Percentiles rank a stretch among this genome's conserved stretches.
phyloP scores from a whole-genome alignment of 441 rosid species.

The Adansonia madagascariensis region DNA sequence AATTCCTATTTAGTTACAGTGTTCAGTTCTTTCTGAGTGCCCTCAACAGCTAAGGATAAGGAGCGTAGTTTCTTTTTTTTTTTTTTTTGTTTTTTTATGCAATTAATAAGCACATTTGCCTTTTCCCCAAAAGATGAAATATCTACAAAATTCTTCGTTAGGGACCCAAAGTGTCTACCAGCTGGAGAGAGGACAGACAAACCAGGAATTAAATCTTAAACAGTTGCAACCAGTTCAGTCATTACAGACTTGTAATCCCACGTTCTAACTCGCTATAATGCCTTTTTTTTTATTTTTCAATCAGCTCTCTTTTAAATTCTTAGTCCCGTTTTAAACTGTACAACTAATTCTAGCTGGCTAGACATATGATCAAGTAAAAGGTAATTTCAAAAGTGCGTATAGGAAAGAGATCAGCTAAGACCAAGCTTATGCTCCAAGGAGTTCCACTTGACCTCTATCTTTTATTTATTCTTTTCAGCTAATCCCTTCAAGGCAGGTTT shows the following conservation, averaged over 20 bases:
- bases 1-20: not conserved
- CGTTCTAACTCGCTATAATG: not conserved
- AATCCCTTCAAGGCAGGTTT: constrained; percentile 10
- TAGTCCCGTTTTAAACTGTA: constrained; percentile 8
- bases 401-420: not conserved
- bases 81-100: not conserved
- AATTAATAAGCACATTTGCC: too few species aligned
- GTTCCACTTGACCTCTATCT: constrained; percentile 1
- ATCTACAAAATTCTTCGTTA: constrained; percentile 1
- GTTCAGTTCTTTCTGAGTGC: not conserved
- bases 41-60: not conserved
- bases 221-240: not conserved
- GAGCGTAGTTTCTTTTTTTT: not conserved
- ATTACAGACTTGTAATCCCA: not conserved
- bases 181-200: not conserved
- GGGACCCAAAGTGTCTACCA: constrained; percentile 6
- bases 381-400: constrained; percentile 12
- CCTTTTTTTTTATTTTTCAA: not conserved
- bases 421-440: constrained; percentile 21
- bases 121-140: not conserved
- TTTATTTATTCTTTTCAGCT: constrained; percentile 9
- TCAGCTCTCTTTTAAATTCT: not conserved
- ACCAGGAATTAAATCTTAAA: not conserved
- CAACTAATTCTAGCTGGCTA: not conserved
- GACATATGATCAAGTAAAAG: not conserved